These are phyloP conservation scores for Litsea cubeba DNA, from an alignment of 164 flowering plant genomes.

Conservation along the genomic window DNA sequence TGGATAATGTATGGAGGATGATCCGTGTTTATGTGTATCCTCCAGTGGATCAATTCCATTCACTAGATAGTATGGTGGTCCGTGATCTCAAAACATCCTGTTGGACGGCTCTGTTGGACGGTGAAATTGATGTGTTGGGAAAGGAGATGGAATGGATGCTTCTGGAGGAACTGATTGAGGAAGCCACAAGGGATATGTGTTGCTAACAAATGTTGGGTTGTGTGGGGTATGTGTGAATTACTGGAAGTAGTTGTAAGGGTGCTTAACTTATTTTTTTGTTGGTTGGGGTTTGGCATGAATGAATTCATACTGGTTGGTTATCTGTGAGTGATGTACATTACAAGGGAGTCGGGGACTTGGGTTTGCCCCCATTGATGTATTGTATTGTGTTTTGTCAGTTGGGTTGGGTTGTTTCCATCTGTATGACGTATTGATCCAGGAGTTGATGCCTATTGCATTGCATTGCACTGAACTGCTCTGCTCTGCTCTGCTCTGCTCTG, in stretches of 20 bases:
- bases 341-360: background rate
- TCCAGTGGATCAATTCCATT: slow-evolving; percentile 33
- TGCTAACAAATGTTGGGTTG: background rate
- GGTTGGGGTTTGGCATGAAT: background rate
- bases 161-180: slow-evolving; percentile 55
- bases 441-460: too few relatives aligned
- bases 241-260: background rate
- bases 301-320: background rate
- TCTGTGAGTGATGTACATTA: background rate
- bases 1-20: slow-evolving; percentile 51
- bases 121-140: slow-evolving; percentile 42
- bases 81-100: slow-evolving; percentile 36
- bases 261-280: background rate
- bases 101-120: slow-evolving; percentile 43
- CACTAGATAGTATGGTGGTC: slow-evolving; percentile 49
- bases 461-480: too few relatives aligned
- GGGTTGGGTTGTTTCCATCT: background rate
- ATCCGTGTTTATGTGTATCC: slow-evolving; percentile 37
- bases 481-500: too few relatives aligned
- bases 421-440: too few relatives aligned
- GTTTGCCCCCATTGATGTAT: background rate
- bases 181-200: slow-evolving; percentile 46
- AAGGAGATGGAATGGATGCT: slow-evolving; percentile 55
- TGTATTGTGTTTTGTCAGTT: background rate
- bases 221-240: background rate